Evolutionary conservation across 208 protist species (phyloP), one percentile per base, ranked within the genome.

Genomic region (Acanthamoeba culbertsoni): DNA sequence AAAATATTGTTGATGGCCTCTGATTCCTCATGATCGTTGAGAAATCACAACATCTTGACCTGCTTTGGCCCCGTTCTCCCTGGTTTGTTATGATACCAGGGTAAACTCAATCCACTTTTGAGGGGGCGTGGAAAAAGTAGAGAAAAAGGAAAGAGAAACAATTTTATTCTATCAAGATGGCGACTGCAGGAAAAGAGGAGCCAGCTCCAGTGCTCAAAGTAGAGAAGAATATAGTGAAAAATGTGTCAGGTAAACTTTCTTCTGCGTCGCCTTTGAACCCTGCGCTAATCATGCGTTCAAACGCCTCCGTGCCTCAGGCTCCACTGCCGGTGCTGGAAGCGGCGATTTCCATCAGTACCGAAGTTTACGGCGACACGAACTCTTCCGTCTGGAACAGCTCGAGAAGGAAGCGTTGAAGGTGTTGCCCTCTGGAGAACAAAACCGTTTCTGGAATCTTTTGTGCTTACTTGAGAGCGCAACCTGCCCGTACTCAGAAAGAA

Each of bases 261-360:
- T 31, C 28, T 33, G 7, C 5, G 20, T 20, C 31, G 28, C 28
- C 62, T 63, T 6, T n/a, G n/a, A n/a, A n/a, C 20, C 55, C 20
- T 28, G 12, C 5, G 55, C 57, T 10, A 63, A 28, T 28, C 33
- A 18, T 63, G 18, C 18, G 20, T 8, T 18, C 12, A 63, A 14
- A 28, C 55, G 20, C 55, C 55, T 18, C 0, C 65, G 33, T 20
- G 10, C 3, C 6, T 14, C 42, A 90, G 82, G 82, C n/a, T 90
- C 82, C 10, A 90, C 82, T 26, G 82, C 82, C 23, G 82, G 82
- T 71, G 82, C 82, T 90, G 82, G 82, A 28, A 90, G 82, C 48
- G 82, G 82, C 23, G 82, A 90, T 65, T 90, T 90, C 65, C 82
- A 90, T 8, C 45, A 57, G 28, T 90, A 90, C 33, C 5, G 82